Evolutionary conservation across 495 filamentous ascomycete genomes (phyloP).

Genomic region (Penicillium simplicissimum): DNA sequence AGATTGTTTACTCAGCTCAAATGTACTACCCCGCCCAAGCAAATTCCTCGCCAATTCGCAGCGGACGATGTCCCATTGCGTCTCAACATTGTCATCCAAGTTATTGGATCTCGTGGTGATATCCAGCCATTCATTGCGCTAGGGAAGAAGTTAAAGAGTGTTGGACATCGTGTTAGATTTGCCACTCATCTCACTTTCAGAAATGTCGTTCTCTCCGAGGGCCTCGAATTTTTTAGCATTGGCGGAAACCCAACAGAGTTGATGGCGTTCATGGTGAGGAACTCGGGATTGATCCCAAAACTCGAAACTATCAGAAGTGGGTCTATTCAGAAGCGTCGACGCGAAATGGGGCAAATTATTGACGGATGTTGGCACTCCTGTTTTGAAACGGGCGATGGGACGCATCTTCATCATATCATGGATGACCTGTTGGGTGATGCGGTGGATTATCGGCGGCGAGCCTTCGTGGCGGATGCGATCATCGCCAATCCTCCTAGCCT

Average conservation of each 20-base stretch:
- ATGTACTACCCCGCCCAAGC: too few relatives aligned
- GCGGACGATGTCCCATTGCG: slow-evolving; percentile 54
- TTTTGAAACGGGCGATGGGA: slow-evolving; percentile 62
- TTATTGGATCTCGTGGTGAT: slow-evolving; percentile 76
- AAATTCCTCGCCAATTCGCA: too few relatives aligned
- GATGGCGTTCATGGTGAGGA: slow-evolving; percentile 91
- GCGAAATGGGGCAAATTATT: slow-evolving; percentile 68
- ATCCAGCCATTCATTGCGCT: slow-evolving; percentile 76
- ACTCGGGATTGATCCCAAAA: slow-evolving; percentile 75
- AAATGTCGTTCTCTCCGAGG: slow-evolving; percentile 66
- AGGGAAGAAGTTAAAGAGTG: slow-evolving; percentile 62
- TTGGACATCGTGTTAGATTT: slow-evolving; percentile 73
- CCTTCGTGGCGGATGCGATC: slow-evolving; percentile 80
- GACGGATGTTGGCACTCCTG: slow-evolving; percentile 79
- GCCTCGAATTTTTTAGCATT: slow-evolving; percentile 77
- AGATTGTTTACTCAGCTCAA: too few relatives aligned
- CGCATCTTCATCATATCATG: slow-evolving; percentile 43
- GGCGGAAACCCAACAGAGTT: slow-evolving; percentile 77
- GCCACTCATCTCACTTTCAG: slow-evolving; percentile 76
- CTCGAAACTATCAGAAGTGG: slow-evolving; percentile 65
- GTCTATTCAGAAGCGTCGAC: slow-evolving; percentile 64
- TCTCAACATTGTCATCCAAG: slow-evolving; percentile 78
- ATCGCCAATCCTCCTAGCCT: slow-evolving; percentile 86
- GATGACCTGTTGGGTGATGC: slow-evolving; percentile 40
- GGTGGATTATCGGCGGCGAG: slow-evolving; percentile 45